Percentiles rank a stretch among this genome's conserved stretches.
These are phyloP conservation scores for Kodamaea kakaduensis DNA, from an alignment of 805 yeast species.

Conservation along the genomic window DNA sequence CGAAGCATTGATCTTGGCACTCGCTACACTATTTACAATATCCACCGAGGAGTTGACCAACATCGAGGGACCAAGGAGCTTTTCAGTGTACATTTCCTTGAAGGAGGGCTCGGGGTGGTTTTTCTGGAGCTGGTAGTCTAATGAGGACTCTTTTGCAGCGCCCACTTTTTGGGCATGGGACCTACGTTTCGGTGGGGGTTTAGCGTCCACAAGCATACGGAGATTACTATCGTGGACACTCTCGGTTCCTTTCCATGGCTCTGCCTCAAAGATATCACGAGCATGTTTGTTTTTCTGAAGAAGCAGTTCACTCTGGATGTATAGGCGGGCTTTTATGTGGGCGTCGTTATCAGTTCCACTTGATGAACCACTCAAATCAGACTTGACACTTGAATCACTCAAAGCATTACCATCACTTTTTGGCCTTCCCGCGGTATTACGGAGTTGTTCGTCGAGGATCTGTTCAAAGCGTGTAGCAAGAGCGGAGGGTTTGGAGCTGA, in stretches of 20 bases:
- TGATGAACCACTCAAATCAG: no score
- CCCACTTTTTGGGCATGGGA: conserved; percentile 1
- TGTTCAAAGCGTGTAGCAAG: conserved; percentile 30
- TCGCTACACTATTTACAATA: conserved; percentile 64
- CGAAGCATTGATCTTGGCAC: conserved; percentile 63
- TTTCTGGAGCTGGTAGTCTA: conserved; percentile 59
- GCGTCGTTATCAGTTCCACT: no score
- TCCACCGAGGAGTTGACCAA: conserved; percentile 44
- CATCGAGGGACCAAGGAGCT: conserved; percentile 55
- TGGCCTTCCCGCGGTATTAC: not conserved
- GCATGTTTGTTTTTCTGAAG: conserved; percentile 29
- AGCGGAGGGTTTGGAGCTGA: conserved; percentile 16
- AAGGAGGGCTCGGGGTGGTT: conserved; percentile 42
- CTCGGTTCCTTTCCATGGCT: conserved; percentile 62
- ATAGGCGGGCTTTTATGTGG: conserved; percentile 16
- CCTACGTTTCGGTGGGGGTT: conserved; percentile 24
- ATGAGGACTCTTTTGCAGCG: conserved; percentile 58
- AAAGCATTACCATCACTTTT: no score
- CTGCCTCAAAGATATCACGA: conserved; percentile 33
- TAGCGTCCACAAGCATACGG: conserved; percentile 53
- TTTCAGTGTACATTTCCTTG: conserved; percentile 57
- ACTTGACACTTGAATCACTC: no score
- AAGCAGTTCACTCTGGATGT: conserved; percentile 30
- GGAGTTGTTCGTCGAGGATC: conserved; percentile 21
- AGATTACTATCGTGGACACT: conserved; percentile 40